phyloP scores from a whole-genome alignment of 2,329 filamentous ascomycete genomes.

The Colletotrichum magnum region DNA sequence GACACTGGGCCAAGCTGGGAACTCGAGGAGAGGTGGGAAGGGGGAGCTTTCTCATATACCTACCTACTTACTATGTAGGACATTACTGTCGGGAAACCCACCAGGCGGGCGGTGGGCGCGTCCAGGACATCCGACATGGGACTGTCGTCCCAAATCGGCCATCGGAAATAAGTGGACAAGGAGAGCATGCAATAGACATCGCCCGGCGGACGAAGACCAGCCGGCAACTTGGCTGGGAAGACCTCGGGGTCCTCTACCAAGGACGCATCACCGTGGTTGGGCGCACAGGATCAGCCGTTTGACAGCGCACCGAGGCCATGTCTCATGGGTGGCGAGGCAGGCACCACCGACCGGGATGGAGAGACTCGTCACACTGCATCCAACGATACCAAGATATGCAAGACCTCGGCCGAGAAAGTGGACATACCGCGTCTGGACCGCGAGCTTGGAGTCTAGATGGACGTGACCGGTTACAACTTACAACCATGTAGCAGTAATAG shows the following conservation, averaged over 20 bases:
- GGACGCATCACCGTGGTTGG: conserved; percentile 13
- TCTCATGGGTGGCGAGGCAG: conserved; percentile 24
- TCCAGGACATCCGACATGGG: not conserved
- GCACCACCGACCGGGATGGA: conserved; percentile 13
- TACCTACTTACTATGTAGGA: not conserved
- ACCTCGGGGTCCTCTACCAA: conserved; percentile 10
- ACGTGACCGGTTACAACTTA: too few species aligned
- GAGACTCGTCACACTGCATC: conserved; percentile 16
- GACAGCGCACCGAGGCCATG: conserved; percentile 32
- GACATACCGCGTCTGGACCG: conserved; percentile 10
- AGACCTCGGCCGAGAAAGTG: conserved; percentile 30
- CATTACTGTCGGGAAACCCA: not conserved
- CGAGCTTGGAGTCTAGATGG: not conserved
- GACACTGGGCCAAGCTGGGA: not conserved
- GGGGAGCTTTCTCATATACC: conserved; percentile 15
- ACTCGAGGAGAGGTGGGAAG: not conserved
- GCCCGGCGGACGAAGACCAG: conserved; percentile 5
- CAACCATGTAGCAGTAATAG: too few species aligned
- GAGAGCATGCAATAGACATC: not conserved
- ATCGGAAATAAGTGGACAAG: not conserved
- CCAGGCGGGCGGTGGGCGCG: conserved; percentile 4
- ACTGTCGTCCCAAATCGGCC: not conserved
- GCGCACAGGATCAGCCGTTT: conserved; percentile 22
- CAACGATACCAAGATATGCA: conserved; percentile 4
- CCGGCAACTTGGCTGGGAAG: conserved; percentile 3